Conservation (phyloP, 352 stramenopile species). For the Phytophthora litchii region DNA sequence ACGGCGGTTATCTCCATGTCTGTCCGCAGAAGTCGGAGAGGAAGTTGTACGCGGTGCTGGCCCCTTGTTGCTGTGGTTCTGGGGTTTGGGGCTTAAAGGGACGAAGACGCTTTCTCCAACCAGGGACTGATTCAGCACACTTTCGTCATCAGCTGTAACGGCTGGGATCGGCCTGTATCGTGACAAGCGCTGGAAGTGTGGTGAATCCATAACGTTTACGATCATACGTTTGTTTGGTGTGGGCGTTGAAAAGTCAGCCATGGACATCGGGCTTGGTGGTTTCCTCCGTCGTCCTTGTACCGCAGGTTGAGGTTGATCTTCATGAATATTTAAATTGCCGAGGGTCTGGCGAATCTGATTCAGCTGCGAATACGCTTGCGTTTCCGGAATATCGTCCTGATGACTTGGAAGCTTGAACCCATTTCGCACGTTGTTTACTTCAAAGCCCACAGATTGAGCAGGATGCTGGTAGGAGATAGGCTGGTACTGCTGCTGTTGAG, state of each 20-base stretch:
- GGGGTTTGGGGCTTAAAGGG: slow-evolving; percentile 45
- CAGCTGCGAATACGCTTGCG: slow-evolving; percentile 24
- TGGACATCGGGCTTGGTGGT: slow-evolving; percentile 60
- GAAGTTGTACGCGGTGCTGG: slow-evolving; percentile 39
- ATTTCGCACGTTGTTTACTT: slow-evolving; percentile 7
- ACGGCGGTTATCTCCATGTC: slow-evolving; percentile 16
- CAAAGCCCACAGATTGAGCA: slow-evolving; percentile 22
- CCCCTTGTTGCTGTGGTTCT: slow-evolving; percentile 20
- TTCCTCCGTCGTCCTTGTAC: slow-evolving; percentile 29
- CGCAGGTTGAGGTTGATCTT: slow-evolving; percentile 19
- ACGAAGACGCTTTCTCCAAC: slow-evolving; percentile 76
- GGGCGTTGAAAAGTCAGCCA: slow-evolving; percentile 59
- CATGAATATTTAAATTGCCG: slow-evolving; percentile 27
- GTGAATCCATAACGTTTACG: slow-evolving; percentile 38
- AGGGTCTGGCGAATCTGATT: slow-evolving; percentile 37
- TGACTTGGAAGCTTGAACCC: slow-evolving; percentile 6
- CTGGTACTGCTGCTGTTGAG: slow-evolving; percentile 36
- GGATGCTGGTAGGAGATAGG: slow-evolving; percentile 23
- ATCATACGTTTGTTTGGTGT: slow-evolving; percentile 33
- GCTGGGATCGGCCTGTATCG: slow-evolving; percentile 34
- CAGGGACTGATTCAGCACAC: slow-evolving; percentile 62
- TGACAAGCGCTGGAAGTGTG: slow-evolving; percentile 49
- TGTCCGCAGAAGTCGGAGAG: slow-evolving; percentile 35
- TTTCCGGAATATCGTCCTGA: slow-evolving; percentile 11
- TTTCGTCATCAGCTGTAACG: slow-evolving; percentile 30